phyloP scores from a whole-genome alignment of 2,329 filamentous ascomycete genomes.

The Fusarium brevicatenulatum region DNA sequence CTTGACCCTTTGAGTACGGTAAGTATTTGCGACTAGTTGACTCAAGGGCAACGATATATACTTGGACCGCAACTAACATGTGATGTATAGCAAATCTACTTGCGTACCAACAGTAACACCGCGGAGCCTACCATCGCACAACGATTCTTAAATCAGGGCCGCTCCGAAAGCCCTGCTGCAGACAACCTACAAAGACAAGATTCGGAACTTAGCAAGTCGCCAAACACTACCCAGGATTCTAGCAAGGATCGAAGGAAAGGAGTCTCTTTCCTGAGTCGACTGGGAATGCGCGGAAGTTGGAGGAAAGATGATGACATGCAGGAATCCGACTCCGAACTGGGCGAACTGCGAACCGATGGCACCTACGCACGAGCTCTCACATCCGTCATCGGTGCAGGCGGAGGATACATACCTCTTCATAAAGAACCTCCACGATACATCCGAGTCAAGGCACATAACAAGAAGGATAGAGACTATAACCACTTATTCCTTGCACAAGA shows the following conservation, averaged over 20 bases:
- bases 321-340: constrained; percentile 76
- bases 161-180: constrained; percentile 62
- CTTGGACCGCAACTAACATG: constrained; percentile 10
- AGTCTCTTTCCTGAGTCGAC: constrained; percentile 87
- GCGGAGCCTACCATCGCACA: constrained; percentile 61
- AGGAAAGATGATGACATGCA: constrained; percentile 72
- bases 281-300: constrained; percentile 76
- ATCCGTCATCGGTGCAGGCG: constrained; percentile 73
- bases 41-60: not conserved
- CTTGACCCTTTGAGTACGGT: constrained; percentile 54
- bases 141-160: constrained; percentile 62
- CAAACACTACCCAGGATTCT: constrained; percentile 54
- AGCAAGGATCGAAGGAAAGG: constrained; percentile 80
- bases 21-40: constrained; percentile 19
- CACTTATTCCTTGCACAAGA: constrained; percentile 93
- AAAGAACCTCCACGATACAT: constrained; percentile 93
- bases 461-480: constrained; percentile 84
- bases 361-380: constrained; percentile 86
- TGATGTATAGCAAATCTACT: constrained; percentile 51
- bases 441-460: constrained; percentile 82
- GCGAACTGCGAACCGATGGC: constrained; percentile 76
- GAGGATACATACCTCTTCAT: constrained; percentile 83
- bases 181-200: constrained; percentile 54
- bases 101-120: constrained; percentile 51
- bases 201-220: constrained; percentile 55